These are phyloP conservation scores for Radiomyces spectabilis DNA, from an alignment of 192 early-diverging fungal genomes.

Conservation along the genomic window DNA sequence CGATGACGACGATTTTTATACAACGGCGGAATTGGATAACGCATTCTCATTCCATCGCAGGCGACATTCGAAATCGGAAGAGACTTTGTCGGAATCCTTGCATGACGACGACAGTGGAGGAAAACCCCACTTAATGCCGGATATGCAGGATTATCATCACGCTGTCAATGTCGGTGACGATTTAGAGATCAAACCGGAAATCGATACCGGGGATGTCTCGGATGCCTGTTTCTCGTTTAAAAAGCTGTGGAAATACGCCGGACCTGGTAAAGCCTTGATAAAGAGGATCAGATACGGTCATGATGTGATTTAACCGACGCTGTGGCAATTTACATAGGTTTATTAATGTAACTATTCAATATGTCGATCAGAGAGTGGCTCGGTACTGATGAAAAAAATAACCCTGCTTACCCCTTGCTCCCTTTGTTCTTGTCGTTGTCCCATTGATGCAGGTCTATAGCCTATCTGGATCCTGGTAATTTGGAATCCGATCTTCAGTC, in stretches of 20 bases:
- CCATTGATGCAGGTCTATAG: constrained; percentile 53
- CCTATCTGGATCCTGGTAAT: constrained; percentile 68
- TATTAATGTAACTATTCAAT: constrained; percentile 17
- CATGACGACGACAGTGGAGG: too few relatives aligned
- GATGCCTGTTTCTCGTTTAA: constrained; percentile 40
- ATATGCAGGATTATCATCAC: too few relatives aligned
- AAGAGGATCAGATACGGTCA: too few relatives aligned
- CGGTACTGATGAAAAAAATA: too few relatives aligned
- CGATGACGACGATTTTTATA: neutral
- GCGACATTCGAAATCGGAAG: too few relatives aligned
- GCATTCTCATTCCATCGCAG: constrained; percentile 14
- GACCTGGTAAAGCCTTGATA: constrained; percentile 43
- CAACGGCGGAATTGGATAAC: neutral
- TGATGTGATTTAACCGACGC: neutral
- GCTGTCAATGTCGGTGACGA: too few relatives aligned
- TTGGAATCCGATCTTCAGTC: constrained; percentile 64
- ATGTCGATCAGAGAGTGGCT: neutral
- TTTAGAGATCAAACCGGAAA: constrained; percentile 18
- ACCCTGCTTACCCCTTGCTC: too few relatives aligned
- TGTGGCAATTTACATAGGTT: constrained; percentile 4
- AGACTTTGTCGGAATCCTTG: too few relatives aligned
- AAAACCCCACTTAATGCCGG: too few relatives aligned
- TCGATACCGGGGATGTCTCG: constrained; percentile 9
- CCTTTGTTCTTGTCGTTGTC: too few relatives aligned
- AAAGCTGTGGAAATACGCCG: constrained; percentile 57